A percentile compares a stretch with the other conserved stretches of the same genome.
Evolutionary conservation across 768 basidiomycete species (phyloP).

Genomic region (Nevesoporus exiguus): DNA sequence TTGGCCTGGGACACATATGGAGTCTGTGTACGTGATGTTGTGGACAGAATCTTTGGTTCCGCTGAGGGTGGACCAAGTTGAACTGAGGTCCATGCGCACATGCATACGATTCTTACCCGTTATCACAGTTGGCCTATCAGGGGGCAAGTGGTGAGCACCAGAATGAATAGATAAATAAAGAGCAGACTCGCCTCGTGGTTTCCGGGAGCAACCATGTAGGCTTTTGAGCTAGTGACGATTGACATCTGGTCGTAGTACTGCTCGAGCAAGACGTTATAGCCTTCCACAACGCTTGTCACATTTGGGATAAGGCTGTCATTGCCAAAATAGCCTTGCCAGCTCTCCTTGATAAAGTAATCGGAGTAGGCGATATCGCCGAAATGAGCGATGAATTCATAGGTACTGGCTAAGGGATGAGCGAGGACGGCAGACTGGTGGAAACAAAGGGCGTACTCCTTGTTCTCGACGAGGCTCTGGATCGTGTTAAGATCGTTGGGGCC

Average conservation of each 20-base stretch:
- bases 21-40: slow-evolving; percentile 26
- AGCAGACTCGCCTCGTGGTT: slow-evolving; percentile 23
- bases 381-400: slow-evolving; percentile 27
- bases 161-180: neutral
- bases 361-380: slow-evolving; percentile 26
- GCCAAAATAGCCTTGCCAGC: slow-evolving; percentile 31
- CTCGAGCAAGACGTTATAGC: slow-evolving; percentile 24
- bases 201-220: slow-evolving; percentile 28
- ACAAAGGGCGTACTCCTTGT: slow-evolving; percentile 22
- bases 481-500: slow-evolving; percentile 28
- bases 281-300: slow-evolving; percentile 21
- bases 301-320: slow-evolving; percentile 26
- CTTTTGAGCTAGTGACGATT: slow-evolving; percentile 19
- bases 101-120: slow-evolving; percentile 19
- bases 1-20: slow-evolving; percentile 27
- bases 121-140: slow-evolving; percentile 27
- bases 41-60: slow-evolving; percentile 22
- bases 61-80: slow-evolving; percentile 1
- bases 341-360: slow-evolving; percentile 30
- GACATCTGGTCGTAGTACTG: slow-evolving; percentile 30
- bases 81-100: neutral
- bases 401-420: slow-evolving; percentile 12
- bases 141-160: neutral
- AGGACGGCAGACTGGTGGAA: neutral
- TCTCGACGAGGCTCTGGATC: slow-evolving; percentile 28